Percentiles rank a stretch among this genome's conserved stretches.
These are phyloP conservation scores for Paramecium tetraurelia DNA, from an alignment of 73 alveolate genomes.

Conservation along the genomic window DNA sequence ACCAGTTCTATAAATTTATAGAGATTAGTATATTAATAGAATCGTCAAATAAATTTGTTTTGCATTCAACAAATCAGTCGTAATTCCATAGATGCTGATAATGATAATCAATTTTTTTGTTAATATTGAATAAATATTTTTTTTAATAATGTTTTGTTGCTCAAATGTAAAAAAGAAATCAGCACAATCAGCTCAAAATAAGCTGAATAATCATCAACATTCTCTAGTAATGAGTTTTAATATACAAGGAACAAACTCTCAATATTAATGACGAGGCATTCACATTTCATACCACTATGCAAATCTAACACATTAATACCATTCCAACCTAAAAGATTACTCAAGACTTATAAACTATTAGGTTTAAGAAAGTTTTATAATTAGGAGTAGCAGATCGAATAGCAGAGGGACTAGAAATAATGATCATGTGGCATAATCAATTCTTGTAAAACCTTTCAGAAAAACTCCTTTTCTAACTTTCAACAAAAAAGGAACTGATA, in stretches of 20 bases:
- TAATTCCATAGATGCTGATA: not conserved
- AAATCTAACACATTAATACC: not conserved
- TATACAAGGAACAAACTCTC: not conserved
- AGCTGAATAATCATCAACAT: not conserved
- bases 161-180: not conserved
- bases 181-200: not conserved
- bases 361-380: not conserved
- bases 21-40: not conserved
- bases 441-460: not conserved
- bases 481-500: not conserved
- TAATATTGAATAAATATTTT: not conserved
- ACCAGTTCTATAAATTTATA: not conserved
- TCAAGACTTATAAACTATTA: not conserved
- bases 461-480: constrained; percentile 7
- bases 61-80: not conserved
- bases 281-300: not conserved
- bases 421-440: not conserved
- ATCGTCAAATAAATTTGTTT: not conserved
- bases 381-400: constrained; percentile 12
- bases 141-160: not conserved
- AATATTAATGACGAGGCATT: constrained; percentile 40
- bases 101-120: not conserved
- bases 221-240: not conserved
- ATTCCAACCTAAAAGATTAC: not conserved
- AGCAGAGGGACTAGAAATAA: not conserved